Evolutionary conservation across 371 early-diverging fungal species (phyloP), one percentile per base, ranked within the genome.

Genomic region (Syncephalastrum racemosum): DNA sequence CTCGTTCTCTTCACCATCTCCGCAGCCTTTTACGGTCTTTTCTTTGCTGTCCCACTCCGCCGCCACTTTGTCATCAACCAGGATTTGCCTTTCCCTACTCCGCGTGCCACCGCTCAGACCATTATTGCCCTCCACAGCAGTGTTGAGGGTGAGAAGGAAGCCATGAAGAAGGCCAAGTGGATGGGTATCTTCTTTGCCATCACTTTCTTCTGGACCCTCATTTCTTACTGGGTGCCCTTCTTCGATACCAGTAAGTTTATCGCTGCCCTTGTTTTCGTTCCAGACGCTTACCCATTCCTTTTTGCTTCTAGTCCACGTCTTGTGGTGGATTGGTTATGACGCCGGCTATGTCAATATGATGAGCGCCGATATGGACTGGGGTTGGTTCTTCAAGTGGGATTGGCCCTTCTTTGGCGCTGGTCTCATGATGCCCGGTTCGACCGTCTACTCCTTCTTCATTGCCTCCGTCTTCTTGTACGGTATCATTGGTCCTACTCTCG

Each of bases 11-110:
- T 85, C 78, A 79, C 86, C 7, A 71, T 75, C 45, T 74, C 77
- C 50, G 73, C 83, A 31, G 84, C 88, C n/a, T 85, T 84, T 75
- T 87, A 84, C 41, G 90, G 90, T 57, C 67, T 88, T 27, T 90
- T 88, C 73, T 90, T 87, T 59, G 88, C 86, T 50, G 77, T 90
- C 31, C 90, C 90, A 42, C 83, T 90, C 25, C 86, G 90, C 49
- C 45, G 69, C 10, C 84, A 87, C 64, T 90, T 86, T 59, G 80
- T 89, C 53, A 75, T 89, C 65, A 84, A 87, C 58, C 83, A 83
- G 59, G 74, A 89, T 52, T 65, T 89, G 53, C 73, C 78, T 56
- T 89, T 89, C 79, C 90, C 90, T 36, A 80, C 90, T 20, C 86
- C 86, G 13, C 82, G 83, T 61, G 88, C 84, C 50, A 77, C 90